Evolutionary conservation across 148 eudicot species (phyloP).

Genomic region (Simmondsia chinensis): DNA sequence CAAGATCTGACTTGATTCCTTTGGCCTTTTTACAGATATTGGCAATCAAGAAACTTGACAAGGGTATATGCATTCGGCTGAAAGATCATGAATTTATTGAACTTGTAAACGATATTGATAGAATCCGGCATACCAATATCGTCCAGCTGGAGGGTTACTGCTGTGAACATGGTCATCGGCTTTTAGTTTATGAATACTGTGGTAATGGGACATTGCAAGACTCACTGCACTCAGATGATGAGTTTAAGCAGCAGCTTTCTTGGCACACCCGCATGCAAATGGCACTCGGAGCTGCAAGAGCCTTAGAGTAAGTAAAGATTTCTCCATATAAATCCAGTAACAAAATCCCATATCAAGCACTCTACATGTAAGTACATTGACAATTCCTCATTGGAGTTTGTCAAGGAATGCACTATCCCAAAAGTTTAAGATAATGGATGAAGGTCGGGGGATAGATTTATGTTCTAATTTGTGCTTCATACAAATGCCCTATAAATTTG

Average conservation of each 20-base stretch:
- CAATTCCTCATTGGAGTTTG: no score
- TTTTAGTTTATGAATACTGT: conserved; percentile 81
- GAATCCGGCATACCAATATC: conserved; percentile 79
- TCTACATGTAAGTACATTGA: no score
- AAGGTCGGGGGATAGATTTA: no score
- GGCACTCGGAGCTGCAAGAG: conserved; percentile 99
- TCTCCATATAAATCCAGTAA: background rate
- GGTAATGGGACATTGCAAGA: conserved; percentile 72
- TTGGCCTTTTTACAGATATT: conserved; percentile 43
- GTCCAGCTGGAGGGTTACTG: conserved; percentile 87
- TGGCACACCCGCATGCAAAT: conserved; percentile 80
- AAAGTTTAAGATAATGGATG: no score
- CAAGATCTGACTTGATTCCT: background rate
- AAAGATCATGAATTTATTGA: conserved; percentile 78
- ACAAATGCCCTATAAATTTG: no score
- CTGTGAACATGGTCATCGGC: conserved; percentile 79
- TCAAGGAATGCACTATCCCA: no score
- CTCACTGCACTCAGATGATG: conserved; percentile 80
- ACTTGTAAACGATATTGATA: conserved; percentile 65
- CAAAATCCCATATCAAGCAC: no score
- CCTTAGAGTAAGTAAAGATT: conserved; percentile 66
- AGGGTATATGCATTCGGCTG: conserved; percentile 48
- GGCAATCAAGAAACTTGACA: conserved; percentile 89
- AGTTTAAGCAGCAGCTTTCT: conserved; percentile 56
- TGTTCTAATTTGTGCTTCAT: no score